Evolutionary conservation across 202 grass and related monocot genomes (phyloP).

Genomic region (Setaria viridis): DNA sequence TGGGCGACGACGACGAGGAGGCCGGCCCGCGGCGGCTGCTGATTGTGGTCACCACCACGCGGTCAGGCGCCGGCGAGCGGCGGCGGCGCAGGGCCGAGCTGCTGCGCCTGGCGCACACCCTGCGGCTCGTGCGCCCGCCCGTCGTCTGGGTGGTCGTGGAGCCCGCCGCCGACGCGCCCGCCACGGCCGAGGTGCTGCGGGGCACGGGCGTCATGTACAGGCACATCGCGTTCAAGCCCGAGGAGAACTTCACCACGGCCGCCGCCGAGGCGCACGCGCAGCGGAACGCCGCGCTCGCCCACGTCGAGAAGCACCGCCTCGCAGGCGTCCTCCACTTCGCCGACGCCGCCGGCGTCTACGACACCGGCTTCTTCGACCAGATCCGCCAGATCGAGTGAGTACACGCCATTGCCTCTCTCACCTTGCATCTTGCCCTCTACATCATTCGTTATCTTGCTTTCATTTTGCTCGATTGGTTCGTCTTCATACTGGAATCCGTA

Average conservation of each 20-base stretch:
- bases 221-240: slow-evolving; percentile 80
- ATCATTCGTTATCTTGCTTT: background rate
- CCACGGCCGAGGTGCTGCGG: slow-evolving; percentile 79
- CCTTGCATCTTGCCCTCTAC: background rate
- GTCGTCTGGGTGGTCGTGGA: slow-evolving; percentile 93
- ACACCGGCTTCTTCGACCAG: slow-evolving; percentile 86
- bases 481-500: background rate
- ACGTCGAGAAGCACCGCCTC: slow-evolving; percentile 90
- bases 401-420: background rate
- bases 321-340: slow-evolving; percentile 88
- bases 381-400: slow-evolving; percentile 91
- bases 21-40: slow-evolving; percentile 51
- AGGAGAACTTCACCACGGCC: slow-evolving; percentile 89
- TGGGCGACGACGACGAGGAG: slow-evolving; percentile 37
- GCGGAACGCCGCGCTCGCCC: slow-evolving; percentile 88
- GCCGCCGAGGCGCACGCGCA: slow-evolving; percentile 77
- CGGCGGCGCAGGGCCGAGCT: slow-evolving; percentile 54
- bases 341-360: slow-evolving; percentile 72
- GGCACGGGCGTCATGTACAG: slow-evolving; percentile 92
- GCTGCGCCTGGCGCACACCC: slow-evolving; percentile 76
- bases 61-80: slow-evolving; percentile 45
- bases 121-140: slow-evolving; percentile 75
- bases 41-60: slow-evolving; percentile 84
- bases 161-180: slow-evolving; percentile 55
- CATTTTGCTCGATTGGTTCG: background rate